These are phyloP conservation scores for Bipolaris sorokiniana DNA, from an alignment of 2,329 filamentous ascomycete species.

Conservation along the genomic window DNA sequence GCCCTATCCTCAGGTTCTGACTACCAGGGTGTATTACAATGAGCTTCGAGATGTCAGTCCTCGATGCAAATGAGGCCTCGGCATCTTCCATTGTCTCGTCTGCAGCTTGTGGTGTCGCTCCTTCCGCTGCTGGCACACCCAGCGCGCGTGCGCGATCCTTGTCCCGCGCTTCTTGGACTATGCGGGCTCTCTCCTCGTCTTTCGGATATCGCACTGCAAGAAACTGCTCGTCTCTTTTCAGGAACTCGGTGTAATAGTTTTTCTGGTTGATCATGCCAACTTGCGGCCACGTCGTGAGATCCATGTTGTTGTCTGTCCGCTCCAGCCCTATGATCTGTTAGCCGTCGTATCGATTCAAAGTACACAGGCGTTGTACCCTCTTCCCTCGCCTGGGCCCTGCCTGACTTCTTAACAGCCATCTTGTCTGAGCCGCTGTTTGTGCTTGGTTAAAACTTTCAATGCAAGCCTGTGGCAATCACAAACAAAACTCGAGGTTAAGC, in stretches of 20 bases:
- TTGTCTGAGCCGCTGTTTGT: conserved; percentile 9
- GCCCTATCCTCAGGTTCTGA: conserved; percentile 90
- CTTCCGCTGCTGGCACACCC: conserved; percentile 59
- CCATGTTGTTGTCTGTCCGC: conserved; percentile 98
- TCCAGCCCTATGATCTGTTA: conserved; percentile 72
- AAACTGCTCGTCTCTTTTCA: conserved; percentile 97
- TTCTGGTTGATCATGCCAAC: conserved; percentile 97
- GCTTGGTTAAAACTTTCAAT: conserved; percentile 1
- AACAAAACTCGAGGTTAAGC: conserved; percentile 21
- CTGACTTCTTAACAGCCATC: conserved; percentile 72
- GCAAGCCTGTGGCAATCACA: conserved; percentile 10
- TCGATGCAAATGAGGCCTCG: conserved; percentile 34
- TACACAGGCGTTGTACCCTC: conserved; percentile 53
- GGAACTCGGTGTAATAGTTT: conserved; percentile 93
- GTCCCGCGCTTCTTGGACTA: conserved; percentile 86
- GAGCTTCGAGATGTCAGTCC: conserved; percentile 79
- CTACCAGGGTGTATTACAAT: conserved; percentile 96
- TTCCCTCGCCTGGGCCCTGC: conserved; percentile 65
- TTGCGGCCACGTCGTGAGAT: conserved; percentile 90
- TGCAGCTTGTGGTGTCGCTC: conserved; percentile 28
- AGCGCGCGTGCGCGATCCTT: conserved; percentile 84
- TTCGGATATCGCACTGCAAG: conserved; percentile 85
- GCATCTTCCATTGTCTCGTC: conserved; percentile 43
- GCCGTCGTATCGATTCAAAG: conserved; percentile 3
- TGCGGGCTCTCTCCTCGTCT: conserved; percentile 82